phyloP scores from a whole-genome alignment of 78 protist genomes.

The Cavenderia fasciculata region DNA sequence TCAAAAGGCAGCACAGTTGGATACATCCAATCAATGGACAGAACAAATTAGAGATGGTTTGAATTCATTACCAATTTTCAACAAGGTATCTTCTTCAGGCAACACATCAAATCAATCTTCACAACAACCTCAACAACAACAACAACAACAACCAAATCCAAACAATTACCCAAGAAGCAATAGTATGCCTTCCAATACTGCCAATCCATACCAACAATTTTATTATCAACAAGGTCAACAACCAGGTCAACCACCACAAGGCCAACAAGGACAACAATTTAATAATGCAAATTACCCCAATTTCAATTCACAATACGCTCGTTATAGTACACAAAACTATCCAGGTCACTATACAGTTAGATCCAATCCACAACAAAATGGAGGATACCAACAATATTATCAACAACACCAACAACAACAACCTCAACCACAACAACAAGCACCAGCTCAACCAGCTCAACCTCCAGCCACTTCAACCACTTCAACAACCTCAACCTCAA shows the following conservation, averaged over 20 bases:
- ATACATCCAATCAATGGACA: constrained; percentile 29
- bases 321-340: background rate
- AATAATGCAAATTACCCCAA: background rate
- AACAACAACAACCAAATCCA: constrained; percentile 8
- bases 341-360: background rate
- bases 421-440: background rate
- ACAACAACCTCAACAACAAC: background rate
- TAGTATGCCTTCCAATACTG: background rate
- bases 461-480: background rate
- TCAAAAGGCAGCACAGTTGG: constrained; percentile 25
- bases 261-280: background rate
- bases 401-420: no score
- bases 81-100: background rate
- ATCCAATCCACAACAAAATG: no score
- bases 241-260: no score
- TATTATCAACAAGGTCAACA: background rate
- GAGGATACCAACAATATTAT: background rate
- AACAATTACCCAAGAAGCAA: background rate
- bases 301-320: background rate
- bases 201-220: background rate
- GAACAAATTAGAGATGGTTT: constrained; percentile 66
- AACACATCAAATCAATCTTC: constrained; percentile 5
- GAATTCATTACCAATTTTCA: constrained; percentile 23
- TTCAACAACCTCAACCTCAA: background rate
- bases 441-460: background rate